Conservation (phyloP, 1,139 yeast genomes). For the Candida labiduridarum region DNA sequence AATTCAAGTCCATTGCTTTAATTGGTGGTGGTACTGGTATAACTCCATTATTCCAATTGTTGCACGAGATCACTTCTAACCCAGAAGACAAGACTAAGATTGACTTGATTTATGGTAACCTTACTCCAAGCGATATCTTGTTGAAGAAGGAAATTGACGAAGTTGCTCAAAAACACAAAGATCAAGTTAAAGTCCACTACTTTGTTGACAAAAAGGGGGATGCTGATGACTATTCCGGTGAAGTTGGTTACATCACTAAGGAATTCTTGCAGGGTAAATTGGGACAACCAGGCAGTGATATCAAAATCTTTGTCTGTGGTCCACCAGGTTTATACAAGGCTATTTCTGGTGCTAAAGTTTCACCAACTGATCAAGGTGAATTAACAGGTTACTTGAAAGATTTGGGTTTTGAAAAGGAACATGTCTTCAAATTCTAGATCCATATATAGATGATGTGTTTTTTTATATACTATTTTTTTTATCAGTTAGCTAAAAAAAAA, state of each 20-base stretch:
- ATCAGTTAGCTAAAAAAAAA: not conserved
- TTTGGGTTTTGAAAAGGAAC: constrained; percentile 82
- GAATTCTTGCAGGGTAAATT: constrained; percentile 69
- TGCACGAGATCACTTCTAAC: constrained; percentile 74
- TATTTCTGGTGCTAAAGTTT: constrained; percentile 75
- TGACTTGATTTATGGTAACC: constrained; percentile 74
- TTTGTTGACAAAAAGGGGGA: constrained; percentile 68
- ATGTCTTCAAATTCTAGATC: constrained; percentile 82
- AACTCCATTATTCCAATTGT: constrained; percentile 91
- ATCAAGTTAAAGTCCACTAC: constrained; percentile 72
- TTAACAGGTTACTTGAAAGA: constrained; percentile 85
- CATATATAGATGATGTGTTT: not conserved
- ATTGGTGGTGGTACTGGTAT: constrained; percentile 97
- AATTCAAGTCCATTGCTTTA: constrained; percentile 76
- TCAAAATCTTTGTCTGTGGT: constrained; percentile 86
- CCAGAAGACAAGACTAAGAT: constrained; percentile 80
- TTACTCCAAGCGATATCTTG: constrained; percentile 75
- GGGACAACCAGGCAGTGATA: constrained; percentile 64
- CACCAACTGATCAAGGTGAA: constrained; percentile 95
- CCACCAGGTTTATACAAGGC: constrained; percentile 64
- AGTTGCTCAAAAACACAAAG: constrained; percentile 59
- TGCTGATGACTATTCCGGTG: constrained; percentile 70
- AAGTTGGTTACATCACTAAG: constrained; percentile 78
- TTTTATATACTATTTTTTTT: not conserved
- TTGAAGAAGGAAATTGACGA: constrained; percentile 78